phyloP scores from a whole-genome alignment of 768 basidiomycete genomes.

The Lactarius hengduanensis region DNA sequence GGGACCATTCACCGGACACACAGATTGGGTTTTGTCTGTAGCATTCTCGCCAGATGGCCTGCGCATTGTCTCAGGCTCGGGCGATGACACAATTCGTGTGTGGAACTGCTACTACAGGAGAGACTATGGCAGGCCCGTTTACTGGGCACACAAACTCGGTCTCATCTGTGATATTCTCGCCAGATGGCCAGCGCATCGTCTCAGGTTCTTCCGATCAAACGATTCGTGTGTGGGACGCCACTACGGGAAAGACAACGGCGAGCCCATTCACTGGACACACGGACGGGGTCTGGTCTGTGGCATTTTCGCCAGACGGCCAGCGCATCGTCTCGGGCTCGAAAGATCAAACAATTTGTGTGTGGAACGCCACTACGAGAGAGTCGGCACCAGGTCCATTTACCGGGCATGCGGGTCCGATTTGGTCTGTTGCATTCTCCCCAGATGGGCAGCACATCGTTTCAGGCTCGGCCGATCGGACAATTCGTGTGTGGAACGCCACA shows the following conservation, averaged over 20 bases:
- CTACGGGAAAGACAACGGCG: neutral
- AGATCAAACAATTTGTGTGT: neutral
- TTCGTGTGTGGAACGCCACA: neutral
- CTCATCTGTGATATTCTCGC: neutral
- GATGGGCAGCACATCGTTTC: neutral
- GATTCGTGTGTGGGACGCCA: neutral
- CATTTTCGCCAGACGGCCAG: neutral
- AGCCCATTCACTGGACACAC: neutral
- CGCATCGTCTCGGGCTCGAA: neutral
- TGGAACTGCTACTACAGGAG: neutral
- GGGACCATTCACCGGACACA: neutral
- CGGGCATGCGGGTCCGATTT: neutral
- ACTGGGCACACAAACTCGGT: neutral
- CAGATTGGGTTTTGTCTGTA: neutral
- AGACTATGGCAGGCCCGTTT: neutral
- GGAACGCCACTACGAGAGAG: neutral
- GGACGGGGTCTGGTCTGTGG: neutral
- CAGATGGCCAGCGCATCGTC: neutral
- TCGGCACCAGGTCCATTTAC: neutral
- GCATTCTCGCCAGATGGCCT: neutral
- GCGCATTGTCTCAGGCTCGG: neutral
- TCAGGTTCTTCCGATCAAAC: neutral
- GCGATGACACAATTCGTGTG: neutral
- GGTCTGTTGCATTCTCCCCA: neutral
- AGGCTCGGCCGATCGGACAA: neutral